Evolutionary conservation across 2,329 filamentous ascomycete genomes (phyloP).

Genomic region (Phaeosphaeria sp.): DNA sequence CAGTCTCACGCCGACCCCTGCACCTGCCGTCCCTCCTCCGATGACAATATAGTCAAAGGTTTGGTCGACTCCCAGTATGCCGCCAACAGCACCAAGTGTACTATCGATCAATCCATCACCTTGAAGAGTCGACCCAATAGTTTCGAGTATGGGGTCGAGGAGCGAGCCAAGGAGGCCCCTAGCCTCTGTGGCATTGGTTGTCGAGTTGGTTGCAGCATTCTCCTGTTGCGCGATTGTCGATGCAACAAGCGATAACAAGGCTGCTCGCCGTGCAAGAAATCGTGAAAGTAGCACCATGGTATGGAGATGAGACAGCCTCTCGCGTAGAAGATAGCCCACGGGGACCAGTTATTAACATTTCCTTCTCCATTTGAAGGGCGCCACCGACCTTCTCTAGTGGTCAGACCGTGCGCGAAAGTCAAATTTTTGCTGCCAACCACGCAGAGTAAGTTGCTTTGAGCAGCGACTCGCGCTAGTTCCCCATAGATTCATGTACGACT

Average conservation of each 20-base stretch:
- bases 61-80: background rate
- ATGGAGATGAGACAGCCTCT: background rate
- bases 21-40: constrained; percentile 20
- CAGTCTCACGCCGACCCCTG: constrained; percentile 15
- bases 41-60: constrained; percentile 3
- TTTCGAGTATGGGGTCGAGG: background rate
- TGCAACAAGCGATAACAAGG: background rate
- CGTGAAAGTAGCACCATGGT: background rate
- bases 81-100: background rate
- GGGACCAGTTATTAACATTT: background rate
- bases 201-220: too few relatives aligned
- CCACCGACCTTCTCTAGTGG: background rate
- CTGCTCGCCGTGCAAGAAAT: background rate
- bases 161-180: background rate
- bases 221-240: background rate
- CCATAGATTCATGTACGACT: background rate
- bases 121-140: background rate
- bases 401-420: background rate
- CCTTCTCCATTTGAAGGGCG: background rate
- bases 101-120: background rate
- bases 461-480: background rate
- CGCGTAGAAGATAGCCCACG: background rate
- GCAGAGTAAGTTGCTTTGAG: background rate
- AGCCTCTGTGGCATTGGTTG: too few relatives aligned
- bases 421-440: background rate